Evolutionary conservation across 306 rosid species (phyloP).

Genomic region (Prunus mongolica): DNA sequence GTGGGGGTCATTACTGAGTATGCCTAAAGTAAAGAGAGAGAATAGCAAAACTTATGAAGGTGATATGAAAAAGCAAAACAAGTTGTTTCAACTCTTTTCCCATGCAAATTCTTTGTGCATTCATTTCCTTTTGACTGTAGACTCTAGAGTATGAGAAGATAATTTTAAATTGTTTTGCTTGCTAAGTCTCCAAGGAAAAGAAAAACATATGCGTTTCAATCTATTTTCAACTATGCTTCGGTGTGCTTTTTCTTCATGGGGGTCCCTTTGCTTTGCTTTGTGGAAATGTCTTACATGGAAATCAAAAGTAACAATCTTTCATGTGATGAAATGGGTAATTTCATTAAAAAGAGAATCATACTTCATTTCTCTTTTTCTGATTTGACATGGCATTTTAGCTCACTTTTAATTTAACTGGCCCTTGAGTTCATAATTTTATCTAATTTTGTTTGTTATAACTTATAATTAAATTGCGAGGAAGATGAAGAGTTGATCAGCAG

Average conservation of each 20-base stretch:
- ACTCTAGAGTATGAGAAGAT: too few species aligned
- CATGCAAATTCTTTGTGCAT: neutral
- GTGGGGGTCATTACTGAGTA: too few species aligned
- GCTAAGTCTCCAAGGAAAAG: conserved; percentile 19
- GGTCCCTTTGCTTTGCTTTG: conserved; percentile 13
- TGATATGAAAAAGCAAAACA: too few species aligned
- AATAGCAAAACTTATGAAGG: too few species aligned
- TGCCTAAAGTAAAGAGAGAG: too few species aligned
- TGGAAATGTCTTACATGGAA: conserved; percentile 10
- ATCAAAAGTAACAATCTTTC: conserved; percentile 24
- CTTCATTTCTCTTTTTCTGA: conserved; percentile 4
- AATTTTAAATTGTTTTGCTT: neutral
- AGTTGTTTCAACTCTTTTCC: neutral
- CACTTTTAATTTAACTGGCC: neutral
- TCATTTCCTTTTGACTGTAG: neutral
- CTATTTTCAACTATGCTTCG: conserved; percentile 36
- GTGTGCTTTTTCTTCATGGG: conserved; percentile 36
- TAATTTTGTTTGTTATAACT: neutral
- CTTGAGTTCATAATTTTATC: neutral
- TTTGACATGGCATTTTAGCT: neutral
- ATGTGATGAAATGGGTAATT: neutral
- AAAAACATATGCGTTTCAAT: conserved; percentile 39
- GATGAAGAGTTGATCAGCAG: neutral
- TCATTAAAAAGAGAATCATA: conserved; percentile 14
- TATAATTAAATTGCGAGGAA: neutral